A percentile compares a stretch with the other conserved stretches of the same genome.
Evolutionary conservation across 768 basidiomycete genomes (phyloP).

Genomic region (Clitopilus hobsonii): DNA sequence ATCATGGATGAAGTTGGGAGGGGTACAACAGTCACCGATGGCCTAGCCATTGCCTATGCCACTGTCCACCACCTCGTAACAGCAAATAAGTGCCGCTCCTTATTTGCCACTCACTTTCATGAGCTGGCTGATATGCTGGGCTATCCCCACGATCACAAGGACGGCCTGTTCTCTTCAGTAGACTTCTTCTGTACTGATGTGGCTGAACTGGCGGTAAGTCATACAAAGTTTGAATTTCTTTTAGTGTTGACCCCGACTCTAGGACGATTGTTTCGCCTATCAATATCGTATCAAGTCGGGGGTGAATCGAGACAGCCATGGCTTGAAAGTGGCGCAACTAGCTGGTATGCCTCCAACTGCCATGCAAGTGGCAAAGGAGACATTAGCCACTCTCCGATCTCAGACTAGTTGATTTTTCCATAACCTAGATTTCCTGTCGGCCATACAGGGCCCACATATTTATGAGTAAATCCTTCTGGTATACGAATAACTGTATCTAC

Average conservation of each 20-base stretch:
- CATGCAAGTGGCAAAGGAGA: constrained; percentile 54
- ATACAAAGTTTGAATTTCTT: background rate
- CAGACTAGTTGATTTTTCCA: too few relatives aligned
- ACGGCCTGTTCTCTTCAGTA: constrained; percentile 54
- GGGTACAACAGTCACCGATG: constrained; percentile 90
- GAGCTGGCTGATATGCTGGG: constrained; percentile 85
- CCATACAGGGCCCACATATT: too few relatives aligned
- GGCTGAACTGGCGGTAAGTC: constrained; percentile 66
- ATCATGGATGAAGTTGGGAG: constrained; percentile 99
- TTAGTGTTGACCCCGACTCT: background rate
- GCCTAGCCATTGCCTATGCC: constrained; percentile 90
- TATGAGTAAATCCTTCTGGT: too few relatives aligned
- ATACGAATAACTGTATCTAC: too few relatives aligned
- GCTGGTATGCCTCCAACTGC: constrained; percentile 75
- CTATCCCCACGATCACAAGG: constrained; percentile 38
- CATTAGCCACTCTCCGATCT: constrained; percentile 36
- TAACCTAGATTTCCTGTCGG: too few relatives aligned
- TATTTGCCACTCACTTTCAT: constrained; percentile 99
- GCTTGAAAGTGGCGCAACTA: constrained; percentile 81
- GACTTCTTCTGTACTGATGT: constrained; percentile 90
- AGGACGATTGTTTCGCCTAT: constrained; percentile 82
- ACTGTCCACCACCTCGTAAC: constrained; percentile 77
- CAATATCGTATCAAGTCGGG: constrained; percentile 78
- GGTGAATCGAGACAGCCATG: constrained; percentile 88
- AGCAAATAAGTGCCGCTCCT: constrained; percentile 70